Base-by-base conservation (phyloP, 2,329 filamentous ascomycete genomes). In the Balansia obtecta region DNA sequence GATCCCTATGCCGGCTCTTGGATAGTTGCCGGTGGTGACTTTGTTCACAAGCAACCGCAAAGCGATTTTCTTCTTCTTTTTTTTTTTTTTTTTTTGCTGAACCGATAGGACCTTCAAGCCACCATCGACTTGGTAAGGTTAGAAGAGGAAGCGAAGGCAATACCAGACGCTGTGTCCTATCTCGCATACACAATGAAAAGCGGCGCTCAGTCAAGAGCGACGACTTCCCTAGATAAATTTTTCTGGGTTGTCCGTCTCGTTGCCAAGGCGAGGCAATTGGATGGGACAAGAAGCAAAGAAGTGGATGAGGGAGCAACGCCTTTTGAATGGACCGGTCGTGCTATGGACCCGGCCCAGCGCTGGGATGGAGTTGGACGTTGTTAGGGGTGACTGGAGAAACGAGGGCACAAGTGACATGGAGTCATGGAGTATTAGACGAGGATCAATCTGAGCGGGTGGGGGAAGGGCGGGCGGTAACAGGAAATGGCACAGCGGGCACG, bases 291-390 rank as follows among this genome's bases (percentile, higher is more conserved):
- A 56, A 55, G 52, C 55, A 54, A 56, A 59, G 56, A 58, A 59
- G 58, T 56, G 59, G 57, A 59, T 57, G 64, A 59, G 65, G 65
- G 64, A 65, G 56, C 61, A 61, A 61, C 59, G 65, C 61, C 61
- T 69, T 70, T 69, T 70, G 60, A 69, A 70, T 68, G 64, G 55
- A 57, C 55, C 56, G n/a, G n/a, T n/a, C n/a, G 60, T 57, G 56
- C 55, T 55, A 56, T 49, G 42, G 45, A 39, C 55, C 54, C 55
- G 53, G 55, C 55, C 58, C 57, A 55, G 57, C 49, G 54, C 52
- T 50, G 55, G 53, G 59, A 57, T 58, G 58, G 57, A 60, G 59
- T 57, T 57, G 54, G 54, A 62, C 56, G 61, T 63, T 63, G 62
- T 62, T 60, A 59, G 58, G 58, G 58, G 57, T 54, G 57, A 60